Percentiles rank a stretch among this genome's conserved stretches.
phyloP scores from a whole-genome alignment of 768 basidiomycete species.

The Hemileccinum rubropunctum region DNA sequence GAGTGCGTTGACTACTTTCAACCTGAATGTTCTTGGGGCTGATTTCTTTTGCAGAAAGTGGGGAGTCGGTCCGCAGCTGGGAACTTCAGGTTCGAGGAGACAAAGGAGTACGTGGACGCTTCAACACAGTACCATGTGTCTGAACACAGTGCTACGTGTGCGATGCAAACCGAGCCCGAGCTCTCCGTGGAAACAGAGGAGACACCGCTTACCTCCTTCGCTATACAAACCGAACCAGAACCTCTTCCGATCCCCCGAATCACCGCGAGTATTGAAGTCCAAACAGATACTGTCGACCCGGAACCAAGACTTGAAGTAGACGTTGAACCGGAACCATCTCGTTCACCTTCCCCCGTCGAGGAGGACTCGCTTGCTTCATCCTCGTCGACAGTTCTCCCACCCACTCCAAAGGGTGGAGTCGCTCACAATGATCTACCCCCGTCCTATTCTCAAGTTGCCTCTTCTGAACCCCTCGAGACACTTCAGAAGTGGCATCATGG shows the following conservation, averaged over 20 bases:
- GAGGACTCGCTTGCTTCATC: slow-evolving; percentile 67
- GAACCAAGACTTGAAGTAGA: slow-evolving; percentile 38
- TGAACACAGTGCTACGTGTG: slow-evolving; percentile 44
- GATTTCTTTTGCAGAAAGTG: slow-evolving; percentile 51
- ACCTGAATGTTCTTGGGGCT: slow-evolving; percentile 9
- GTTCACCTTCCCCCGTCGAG: slow-evolving; percentile 44
- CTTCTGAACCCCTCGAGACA: slow-evolving; percentile 50
- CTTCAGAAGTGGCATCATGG: slow-evolving; percentile 74
- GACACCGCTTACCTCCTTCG: slow-evolving; percentile 19
- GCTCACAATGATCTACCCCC: slow-evolving; percentile 59
- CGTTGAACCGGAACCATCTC: slow-evolving; percentile 29
- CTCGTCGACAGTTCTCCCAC: slow-evolving; percentile 68
- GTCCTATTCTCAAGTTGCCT: slow-evolving; percentile 62
- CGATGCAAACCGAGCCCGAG: slow-evolving; percentile 63
- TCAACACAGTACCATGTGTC: slow-evolving; percentile 66
- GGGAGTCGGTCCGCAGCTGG: slow-evolving; percentile 53
- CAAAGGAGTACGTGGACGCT: slow-evolving; percentile 74
- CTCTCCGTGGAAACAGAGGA: slow-evolving; percentile 57
- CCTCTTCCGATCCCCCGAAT: slow-evolving; percentile 27
- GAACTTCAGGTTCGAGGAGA: slow-evolving; percentile 50
- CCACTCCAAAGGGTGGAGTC: slow-evolving; percentile 57
- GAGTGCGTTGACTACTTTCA: slow-evolving; percentile 42
- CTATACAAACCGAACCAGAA: slow-evolving; percentile 41
- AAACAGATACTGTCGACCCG: slow-evolving; percentile 48
- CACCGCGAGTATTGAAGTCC: slow-evolving; percentile 55